Evolutionary conservation across 1,284 basidiomycete species (phyloP), one percentile per base, ranked within the genome.

Genomic region (Ganoderma leucocontextum): DNA sequence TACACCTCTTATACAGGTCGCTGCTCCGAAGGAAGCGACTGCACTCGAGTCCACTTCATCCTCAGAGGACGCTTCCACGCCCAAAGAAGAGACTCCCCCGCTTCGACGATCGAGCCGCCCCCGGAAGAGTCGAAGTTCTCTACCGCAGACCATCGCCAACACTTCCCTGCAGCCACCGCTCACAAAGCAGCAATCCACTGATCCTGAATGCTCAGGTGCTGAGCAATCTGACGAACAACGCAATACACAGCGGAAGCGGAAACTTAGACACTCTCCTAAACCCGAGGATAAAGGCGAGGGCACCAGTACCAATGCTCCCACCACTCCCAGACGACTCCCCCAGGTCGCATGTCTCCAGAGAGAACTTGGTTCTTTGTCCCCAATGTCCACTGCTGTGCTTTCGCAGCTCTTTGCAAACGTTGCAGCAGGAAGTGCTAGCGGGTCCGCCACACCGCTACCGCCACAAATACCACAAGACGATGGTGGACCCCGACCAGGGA

Each of bases 321-420:
- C 47, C 4, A 65, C 69, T 49, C 67, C 71, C 12, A 65, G 52
- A 36, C 65, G 63, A 29, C 22, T 47, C 9, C 60, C 67, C 1
- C 67, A 68, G 44, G 60, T 64, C 1, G 60, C 53, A 19, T 47
- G 44, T 9, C 33, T 53, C 22, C 67, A 65, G 17, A 66, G 69
- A 44, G 67, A 72, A 15, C 71, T 81, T 35, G 72, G 76, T 25
- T 80, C 81, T 35, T 71, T 83, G 41, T 83, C 83, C 33, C 81
- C 81, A 7, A 73, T 76, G 15, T 82, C 84, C 61, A 72, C 76
- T 17, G 72, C 72, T 25, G 72, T 80, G 42, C 75, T 83, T 39
- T 70, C 76, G 19, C 77, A 77, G 66, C 69, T 82, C 13, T 72
- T 79, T 3, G 67, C 76, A 0, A 66, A 63, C 47, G 62, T 68